Evolutionary conservation across 495 filamentous ascomycete genomes (phyloP).

Genomic region (Hypomontagnella monticulosa): DNA sequence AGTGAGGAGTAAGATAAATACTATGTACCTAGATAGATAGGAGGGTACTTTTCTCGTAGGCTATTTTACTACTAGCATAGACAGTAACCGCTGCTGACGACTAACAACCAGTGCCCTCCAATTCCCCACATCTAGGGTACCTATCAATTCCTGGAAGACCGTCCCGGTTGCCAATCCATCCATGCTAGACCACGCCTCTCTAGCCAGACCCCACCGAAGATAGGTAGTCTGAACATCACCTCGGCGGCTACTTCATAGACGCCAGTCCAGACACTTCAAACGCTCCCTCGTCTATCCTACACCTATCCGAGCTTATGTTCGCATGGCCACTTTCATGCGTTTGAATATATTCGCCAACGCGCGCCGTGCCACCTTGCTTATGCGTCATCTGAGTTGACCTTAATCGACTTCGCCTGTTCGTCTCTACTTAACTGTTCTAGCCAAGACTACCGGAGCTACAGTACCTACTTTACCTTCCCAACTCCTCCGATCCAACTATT

Average conservation of each 20-base stretch:
- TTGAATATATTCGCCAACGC: slow-evolving; percentile 36
- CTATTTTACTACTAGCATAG: neutral
- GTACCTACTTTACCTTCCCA: neutral
- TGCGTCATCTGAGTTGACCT: slow-evolving; percentile 36
- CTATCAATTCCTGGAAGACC: slow-evolving; percentile 6
- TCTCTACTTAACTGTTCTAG: neutral
- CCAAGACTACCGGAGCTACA: slow-evolving; percentile 20
- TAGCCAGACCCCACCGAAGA: slow-evolving; percentile 8
- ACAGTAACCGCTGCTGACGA: no score
- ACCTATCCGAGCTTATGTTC: slow-evolving; percentile 14
- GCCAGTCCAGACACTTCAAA: slow-evolving; percentile 29
- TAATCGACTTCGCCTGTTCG: neutral
- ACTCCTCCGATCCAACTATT: slow-evolving; percentile 8
- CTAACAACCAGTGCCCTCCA: no score
- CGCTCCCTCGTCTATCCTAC: slow-evolving; percentile 2
- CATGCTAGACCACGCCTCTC: neutral
- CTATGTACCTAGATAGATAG: neutral
- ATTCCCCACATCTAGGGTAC: no score
- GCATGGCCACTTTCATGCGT: slow-evolving; percentile 35
- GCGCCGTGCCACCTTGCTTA: slow-evolving; percentile 38
- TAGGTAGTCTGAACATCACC: slow-evolving; percentile 18
- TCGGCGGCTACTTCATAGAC: slow-evolving; percentile 39
- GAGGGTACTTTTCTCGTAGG: neutral
- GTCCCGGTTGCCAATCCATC: slow-evolving; percentile 11
- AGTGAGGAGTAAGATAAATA: neutral